Conservation (phyloP, 176 grass and related monocot genomes). For the Calamus simplicifolius region DNA sequence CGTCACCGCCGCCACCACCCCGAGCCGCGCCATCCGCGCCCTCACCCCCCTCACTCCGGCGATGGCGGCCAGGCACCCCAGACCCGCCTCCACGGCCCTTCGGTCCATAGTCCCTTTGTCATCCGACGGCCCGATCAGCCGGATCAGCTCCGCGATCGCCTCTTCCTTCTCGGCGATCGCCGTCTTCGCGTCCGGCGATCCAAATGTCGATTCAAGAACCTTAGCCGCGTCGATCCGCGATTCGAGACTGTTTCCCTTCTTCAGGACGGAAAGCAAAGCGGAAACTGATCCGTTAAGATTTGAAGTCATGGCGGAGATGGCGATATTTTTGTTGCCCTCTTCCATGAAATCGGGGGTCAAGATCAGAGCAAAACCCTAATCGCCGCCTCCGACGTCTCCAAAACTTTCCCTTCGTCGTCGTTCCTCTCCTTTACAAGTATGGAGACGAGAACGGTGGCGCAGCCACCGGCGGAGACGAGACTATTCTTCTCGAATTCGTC, state of each 20-base stretch:
- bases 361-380: constrained; percentile 40
- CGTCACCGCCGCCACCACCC: constrained; percentile 35
- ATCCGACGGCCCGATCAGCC: constrained; percentile 41
- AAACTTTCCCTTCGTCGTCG: not conserved
- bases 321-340: constrained; percentile 50
- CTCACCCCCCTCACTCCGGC: constrained; percentile 21
- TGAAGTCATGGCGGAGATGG: constrained; percentile 20
- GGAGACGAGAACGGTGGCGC: constrained; percentile 35
- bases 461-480: constrained; percentile 37
- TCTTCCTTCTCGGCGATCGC: constrained; percentile 1
- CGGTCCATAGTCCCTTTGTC: constrained; percentile 38
- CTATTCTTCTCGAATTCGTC: constrained; percentile 85
- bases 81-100: constrained; percentile 31
- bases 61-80: constrained; percentile 39
- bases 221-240: constrained; percentile 44
- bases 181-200: constrained; percentile 13
- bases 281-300: constrained; percentile 22
- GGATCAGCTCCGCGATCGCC: constrained; percentile 51
- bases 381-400: constrained; percentile 28
- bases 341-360: constrained; percentile 41
- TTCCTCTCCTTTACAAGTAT: constrained; percentile 28
- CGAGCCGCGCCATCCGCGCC: constrained; percentile 37
- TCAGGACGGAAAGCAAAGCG: constrained; percentile 49
- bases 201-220: constrained; percentile 41
- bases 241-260: constrained; percentile 22